phyloP scores from a whole-genome alignment of 208 protist species.

The Trypanosoma avium region DNA sequence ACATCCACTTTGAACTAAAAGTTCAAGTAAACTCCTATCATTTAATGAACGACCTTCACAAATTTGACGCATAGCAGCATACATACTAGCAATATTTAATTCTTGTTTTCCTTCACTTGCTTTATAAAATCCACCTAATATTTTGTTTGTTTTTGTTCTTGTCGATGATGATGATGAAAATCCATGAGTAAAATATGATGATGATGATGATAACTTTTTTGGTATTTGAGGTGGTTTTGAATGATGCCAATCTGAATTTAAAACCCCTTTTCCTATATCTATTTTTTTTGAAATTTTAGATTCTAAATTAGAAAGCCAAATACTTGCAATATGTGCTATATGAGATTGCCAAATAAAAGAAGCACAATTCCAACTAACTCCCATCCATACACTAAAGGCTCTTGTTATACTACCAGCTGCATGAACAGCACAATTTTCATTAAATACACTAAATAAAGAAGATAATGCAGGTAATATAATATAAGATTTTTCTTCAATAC shows the following conservation, averaged over 20 bases:
- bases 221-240: neutral
- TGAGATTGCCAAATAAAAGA: slow-evolving; percentile 58
- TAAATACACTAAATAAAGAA: slow-evolving; percentile 17
- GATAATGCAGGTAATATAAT: slow-evolving; percentile 20
- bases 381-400: slow-evolving; percentile 65
- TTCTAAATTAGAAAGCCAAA: slow-evolving; percentile 19
- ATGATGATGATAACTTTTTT: no score
- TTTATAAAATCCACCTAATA: neutral
- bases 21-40: slow-evolving; percentile 15
- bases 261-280: no score
- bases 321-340: slow-evolving; percentile 22
- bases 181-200: no score
- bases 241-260: no score
- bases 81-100: slow-evolving; percentile 25
- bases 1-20: slow-evolving; percentile 19
- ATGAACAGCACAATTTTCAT: slow-evolving; percentile 17
- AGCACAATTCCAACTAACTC: slow-evolving; percentile 60
- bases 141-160: no score
- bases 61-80: slow-evolving; percentile 25
- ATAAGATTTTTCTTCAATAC: slow-evolving; percentile 4
- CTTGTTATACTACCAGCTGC: slow-evolving; percentile 55
- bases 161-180: no score
- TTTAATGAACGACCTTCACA: slow-evolving; percentile 19
- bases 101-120: neutral
- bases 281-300: neutral